Evolutionary conservation across 2,329 filamentous ascomycete species (phyloP), one percentile per base, ranked within the genome.

Genomic region (Diplodia intermedia): DNA sequence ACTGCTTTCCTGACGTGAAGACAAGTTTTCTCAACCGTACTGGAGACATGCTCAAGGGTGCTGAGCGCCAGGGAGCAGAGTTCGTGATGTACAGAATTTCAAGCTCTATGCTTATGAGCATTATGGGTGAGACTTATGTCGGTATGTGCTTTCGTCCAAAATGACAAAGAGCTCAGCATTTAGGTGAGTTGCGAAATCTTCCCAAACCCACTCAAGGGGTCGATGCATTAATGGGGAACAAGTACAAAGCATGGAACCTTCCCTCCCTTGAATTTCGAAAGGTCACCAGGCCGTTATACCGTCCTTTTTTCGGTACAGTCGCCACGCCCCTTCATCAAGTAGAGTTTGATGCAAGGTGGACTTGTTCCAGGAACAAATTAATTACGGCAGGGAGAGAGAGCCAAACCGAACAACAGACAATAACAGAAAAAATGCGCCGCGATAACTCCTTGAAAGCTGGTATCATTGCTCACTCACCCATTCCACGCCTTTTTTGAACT

Each of bases 401-500:
- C 50, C 14, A 53, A 15, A 53, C 15, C 20, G 26, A 53, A 50
- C 31, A 29, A 26, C 36, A 20, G n/a, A 62, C 20, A 29, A 50
- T 9, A 36, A 52, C 38, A 52, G 36, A 52, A 38, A 20, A 38
- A 14, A 36, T 12, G 20, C 36, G 36, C 23, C 33, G 33, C 43
- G 43, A 47, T 11, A 47, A 47, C 18, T 47, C 43, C 43, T 11
- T 14, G 43, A 47, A 47, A n/a, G 43, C 60, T 63, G 60, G 60
- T 63, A 63, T 63, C 60, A 63, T 63, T 63, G n/a, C 43, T 47
- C 11, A 52, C 31, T 43, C 60, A 52, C 47, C 29, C 60, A 26
- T 52, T 20, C 60, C 43, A 62, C 50, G 57, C 57, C 57, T n/a
- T 57, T 62, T 38, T 63, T 50, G 15, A 40, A 63, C 60, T 63